Evolutionary conservation across 345 rosid genomes (phyloP).

Genomic region (Turnera subulata): DNA sequence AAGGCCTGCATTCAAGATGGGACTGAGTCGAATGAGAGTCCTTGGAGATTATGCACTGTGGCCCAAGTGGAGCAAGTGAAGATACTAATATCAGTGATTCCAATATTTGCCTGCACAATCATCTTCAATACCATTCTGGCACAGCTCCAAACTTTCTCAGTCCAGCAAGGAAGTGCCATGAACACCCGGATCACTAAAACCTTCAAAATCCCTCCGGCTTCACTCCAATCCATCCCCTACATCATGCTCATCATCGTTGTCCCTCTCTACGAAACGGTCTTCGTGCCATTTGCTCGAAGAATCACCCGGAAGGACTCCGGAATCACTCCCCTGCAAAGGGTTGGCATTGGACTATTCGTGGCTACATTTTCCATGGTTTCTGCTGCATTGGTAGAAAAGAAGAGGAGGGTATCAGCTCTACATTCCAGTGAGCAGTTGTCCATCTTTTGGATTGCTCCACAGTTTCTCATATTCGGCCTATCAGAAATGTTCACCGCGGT

Average conservation of each 20-base stretch:
- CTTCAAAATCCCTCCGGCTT: slow-evolving; percentile 20
- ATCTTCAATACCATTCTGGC: slow-evolving; percentile 21
- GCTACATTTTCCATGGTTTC: slow-evolving; percentile 64
- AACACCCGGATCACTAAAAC: slow-evolving; percentile 4
- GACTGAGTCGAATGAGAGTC: slow-evolving; percentile 8
- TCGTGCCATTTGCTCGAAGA: slow-evolving; percentile 16
- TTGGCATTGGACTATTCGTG: slow-evolving; percentile 50
- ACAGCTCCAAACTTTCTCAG: slow-evolving; percentile 20
- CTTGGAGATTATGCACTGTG: slow-evolving; percentile 19
- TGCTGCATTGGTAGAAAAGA: slow-evolving; percentile 49
- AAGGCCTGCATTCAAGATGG: slow-evolving; percentile 19
- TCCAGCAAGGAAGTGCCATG: slow-evolving; percentile 19
- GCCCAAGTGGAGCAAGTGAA: slow-evolving; percentile 19
- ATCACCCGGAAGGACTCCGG: slow-evolving; percentile 15
- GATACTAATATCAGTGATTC: slow-evolving; percentile 15
- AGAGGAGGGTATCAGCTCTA: slow-evolving; percentile 35
- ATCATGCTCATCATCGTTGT: slow-evolving; percentile 14
- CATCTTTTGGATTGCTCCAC: slow-evolving; percentile 68
- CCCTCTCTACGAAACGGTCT: slow-evolving; percentile 18
- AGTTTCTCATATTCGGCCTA: slow-evolving; percentile 55
- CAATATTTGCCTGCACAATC: slow-evolving; percentile 20
- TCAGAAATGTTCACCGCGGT: slow-evolving; percentile 73
- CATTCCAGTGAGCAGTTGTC: slow-evolving; percentile 28
- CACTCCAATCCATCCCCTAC: slow-evolving; percentile 19
- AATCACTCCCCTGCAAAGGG: slow-evolving; percentile 18